Evolutionary conservation across 495 filamentous ascomycete species (phyloP).

Genomic region (Talaromyces ruber): DNA sequence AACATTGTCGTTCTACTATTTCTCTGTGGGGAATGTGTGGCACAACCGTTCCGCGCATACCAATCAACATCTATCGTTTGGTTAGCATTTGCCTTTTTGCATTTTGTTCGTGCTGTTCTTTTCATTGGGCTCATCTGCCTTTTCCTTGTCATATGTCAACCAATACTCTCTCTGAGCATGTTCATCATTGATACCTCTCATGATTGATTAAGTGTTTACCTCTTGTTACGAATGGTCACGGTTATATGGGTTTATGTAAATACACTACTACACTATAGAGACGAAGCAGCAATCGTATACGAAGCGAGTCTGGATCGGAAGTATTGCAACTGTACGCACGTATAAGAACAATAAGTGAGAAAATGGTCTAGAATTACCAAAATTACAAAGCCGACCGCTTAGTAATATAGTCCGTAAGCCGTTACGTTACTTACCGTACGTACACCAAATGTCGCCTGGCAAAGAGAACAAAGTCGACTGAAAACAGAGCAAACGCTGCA

Average conservation of each 20-base stretch:
- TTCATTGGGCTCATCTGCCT: neutral
- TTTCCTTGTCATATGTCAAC: neutral
- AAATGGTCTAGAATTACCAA: neutral
- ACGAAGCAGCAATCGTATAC: neutral
- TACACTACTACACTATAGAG: slow-evolving; percentile 1
- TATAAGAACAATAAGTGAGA: neutral
- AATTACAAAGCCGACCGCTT: neutral
- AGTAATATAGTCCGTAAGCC: neutral
- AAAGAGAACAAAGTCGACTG: neutral
- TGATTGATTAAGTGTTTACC: neutral
- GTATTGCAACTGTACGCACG: too few relatives aligned
- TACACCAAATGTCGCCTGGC: neutral
- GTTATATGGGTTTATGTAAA: neutral
- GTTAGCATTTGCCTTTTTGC: neutral
- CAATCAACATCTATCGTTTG: neutral
- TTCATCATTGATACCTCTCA: neutral
- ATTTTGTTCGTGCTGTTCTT: neutral
- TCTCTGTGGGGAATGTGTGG: neutral
- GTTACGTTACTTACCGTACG: neutral
- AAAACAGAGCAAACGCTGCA: neutral
- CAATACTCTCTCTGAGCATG: neutral
- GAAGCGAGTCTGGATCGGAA: neutral
- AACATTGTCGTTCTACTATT: neutral
- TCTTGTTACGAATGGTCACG: slow-evolving; percentile 1
- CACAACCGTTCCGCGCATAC: neutral